Base-by-base conservation (phyloP, 208 protist species). In the Histomonas meleagridis region DNA sequence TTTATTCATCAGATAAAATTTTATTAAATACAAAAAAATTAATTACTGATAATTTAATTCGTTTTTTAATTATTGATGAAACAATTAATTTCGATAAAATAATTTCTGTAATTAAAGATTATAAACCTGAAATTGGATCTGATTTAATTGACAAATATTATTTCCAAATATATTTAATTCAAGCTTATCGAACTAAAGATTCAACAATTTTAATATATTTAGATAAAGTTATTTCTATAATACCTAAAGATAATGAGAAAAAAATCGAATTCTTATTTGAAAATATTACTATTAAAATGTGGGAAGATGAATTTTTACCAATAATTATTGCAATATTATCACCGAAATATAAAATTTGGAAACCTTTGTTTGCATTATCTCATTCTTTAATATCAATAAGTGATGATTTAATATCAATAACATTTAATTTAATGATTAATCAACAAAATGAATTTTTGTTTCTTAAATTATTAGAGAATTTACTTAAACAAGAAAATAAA, bases 321-420 rank as follows among this genome's bases (percentile, higher is more conserved):
- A 32, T 86, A 48, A 86, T 86, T 86, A 86, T 86, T 86, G 40
- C 76, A 12, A 38, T 86, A 38, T 32, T 86, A 32, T 26, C 76
- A 0, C 43, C 43, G 10, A 86, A 86, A 43, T 40, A 57, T 1
- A 86, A 55, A 48, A 55, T 86, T 43, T 86, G 76, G 76, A 40
- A 86, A n/a, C 76, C 76, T 86, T 55, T 86, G 0, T 86, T 86
- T 26, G 35, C 76, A 12, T 38, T 86, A 10, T 55, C 46, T 18
- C 23, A n/a, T 32, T 40, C 51, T 26, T 86, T 86, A 26, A 57
- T 32, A 5, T 55, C 40, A 18, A 86, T 86, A 38, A 46, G 76
- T 4, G 46, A 26, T 38, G 76, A 86, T 55, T 38, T 86, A 21
- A 16, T 28, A 38, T 32, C 43, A 57, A 18, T n/a, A 18, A 86